Evolutionary conservation across 768 basidiomycete genomes (phyloP).

Genomic region (Tulasnella sp.): DNA sequence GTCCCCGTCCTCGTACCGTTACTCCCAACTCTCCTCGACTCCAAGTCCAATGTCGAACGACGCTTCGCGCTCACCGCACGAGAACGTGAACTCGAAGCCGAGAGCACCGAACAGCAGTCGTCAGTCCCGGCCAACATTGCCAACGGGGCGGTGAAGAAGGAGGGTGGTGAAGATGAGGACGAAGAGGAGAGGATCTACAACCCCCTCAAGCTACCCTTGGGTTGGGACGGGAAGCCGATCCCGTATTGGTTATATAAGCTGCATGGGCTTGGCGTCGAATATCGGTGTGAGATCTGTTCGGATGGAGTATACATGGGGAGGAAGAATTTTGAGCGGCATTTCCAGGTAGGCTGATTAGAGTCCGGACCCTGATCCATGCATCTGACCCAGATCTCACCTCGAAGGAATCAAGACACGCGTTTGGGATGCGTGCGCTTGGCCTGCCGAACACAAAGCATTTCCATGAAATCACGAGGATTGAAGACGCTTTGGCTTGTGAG

Average conservation of each 20-base stretch:
- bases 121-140: slow-evolving; percentile 36
- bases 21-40: slow-evolving; percentile 62
- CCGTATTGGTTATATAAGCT: slow-evolving; percentile 98
- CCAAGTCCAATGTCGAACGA: slow-evolving; percentile 92
- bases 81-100: slow-evolving; percentile 90
- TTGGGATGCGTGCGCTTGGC: slow-evolving; percentile 95
- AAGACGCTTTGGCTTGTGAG: slow-evolving; percentile 88
- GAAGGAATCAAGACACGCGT: slow-evolving; percentile 90
- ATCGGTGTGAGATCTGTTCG: slow-evolving; percentile 94
- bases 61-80: slow-evolving; percentile 94
- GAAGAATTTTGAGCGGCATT: slow-evolving; percentile 96
- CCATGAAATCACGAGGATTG: slow-evolving; percentile 95
- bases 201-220: slow-evolving; percentile 89
- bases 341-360: slow-evolving; percentile 51
- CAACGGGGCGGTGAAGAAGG: slow-evolving; percentile 35
- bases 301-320: slow-evolving; percentile 96
- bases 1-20: slow-evolving; percentile 57
- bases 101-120: slow-evolving; percentile 41
- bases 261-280: slow-evolving; percentile 96
- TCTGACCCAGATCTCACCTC: slow-evolving; percentile 16
- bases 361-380: too few relatives aligned
- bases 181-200: slow-evolving; percentile 97
- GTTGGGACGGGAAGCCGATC: slow-evolving; percentile 98
- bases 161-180: slow-evolving; percentile 66
- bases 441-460: slow-evolving; percentile 98